Evolutionary conservation across 2,329 filamentous ascomycete species (phyloP), one percentile per base, ranked within the genome.

Genomic region (Sporothrix brunneoviolacea): DNA sequence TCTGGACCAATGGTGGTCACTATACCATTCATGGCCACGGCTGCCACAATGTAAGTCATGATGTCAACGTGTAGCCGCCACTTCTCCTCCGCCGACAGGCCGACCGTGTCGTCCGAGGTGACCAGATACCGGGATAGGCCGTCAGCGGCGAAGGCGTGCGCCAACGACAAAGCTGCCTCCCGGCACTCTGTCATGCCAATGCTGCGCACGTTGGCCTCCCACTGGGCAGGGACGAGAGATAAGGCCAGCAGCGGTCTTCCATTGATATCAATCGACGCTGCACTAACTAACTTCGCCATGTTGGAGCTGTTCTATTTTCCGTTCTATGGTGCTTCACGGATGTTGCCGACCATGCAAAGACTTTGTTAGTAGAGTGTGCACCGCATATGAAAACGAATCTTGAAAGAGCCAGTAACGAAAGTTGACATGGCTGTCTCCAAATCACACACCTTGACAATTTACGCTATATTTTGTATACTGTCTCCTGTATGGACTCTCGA

Each of bases 11-110:
- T 81, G 50, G 84, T 82, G 40, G 86, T 84, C 49, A 87, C 87
- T 52, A 88, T 67, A 50, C 88, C 88, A 59, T 83, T 83, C 61
- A 86, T 76, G 65, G 81, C 82, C 64, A 90, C 86, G 54, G 86
- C 82, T 52, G 87, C 86, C 44, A 83, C 83, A 59, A 88, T 77
- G 67, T 89, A 91, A 59, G 82, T 83, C 72, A 91, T 80, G 59
- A 90, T 84, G 63, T 84, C 78, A 58, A 86, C 75, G 65, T 93
- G 88, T 40, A 93, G 73, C 57, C 81, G 79, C 83, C 85, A 93
- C 63, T 83, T 84, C 62, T 82, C 72, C 65, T 87, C 79, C 13
- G 80, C 74, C 42, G 80, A 76, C 68, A 77, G 79, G 55, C 74
- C 66, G 55, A 72, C 73, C 22, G 51, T 32, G 64, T 88, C 85